Conservation (phyloP, 371 early-diverging fungal species). For the Zopfochytrium polystomum region DNA sequence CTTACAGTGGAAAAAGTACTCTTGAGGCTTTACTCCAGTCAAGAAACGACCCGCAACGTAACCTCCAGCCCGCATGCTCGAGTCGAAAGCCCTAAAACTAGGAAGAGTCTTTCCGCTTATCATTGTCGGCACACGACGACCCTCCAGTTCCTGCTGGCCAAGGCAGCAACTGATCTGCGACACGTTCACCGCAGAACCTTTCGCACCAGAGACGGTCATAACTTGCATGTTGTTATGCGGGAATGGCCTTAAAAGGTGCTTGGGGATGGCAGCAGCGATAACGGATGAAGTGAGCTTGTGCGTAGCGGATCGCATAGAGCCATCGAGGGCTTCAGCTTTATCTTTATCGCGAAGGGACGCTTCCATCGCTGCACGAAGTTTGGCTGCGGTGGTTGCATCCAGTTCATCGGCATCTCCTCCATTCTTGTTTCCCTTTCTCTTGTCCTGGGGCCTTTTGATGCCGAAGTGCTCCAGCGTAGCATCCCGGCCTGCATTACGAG, state of each 20-base stretch:
- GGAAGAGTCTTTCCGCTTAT: conserved; percentile 96
- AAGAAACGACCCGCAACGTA: conserved; percentile 98
- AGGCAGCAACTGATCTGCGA: conserved; percentile 98
- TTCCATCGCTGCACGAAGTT: conserved; percentile 65
- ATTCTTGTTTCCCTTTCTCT: conserved; percentile 19
- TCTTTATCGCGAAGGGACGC: conserved; percentile 79
- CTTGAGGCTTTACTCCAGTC: conserved; percentile 97
- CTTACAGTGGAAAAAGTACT: conserved; percentile 65
- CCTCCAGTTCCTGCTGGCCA: conserved; percentile 99
- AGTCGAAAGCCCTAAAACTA: conserved; percentile 88
- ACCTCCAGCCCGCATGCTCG: conserved; percentile 93
- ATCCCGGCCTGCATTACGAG: conserved; percentile 37
- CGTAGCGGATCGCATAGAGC: conserved; percentile 82
- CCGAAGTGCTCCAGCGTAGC: conserved; percentile 75
- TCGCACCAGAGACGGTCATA: conserved; percentile 99
- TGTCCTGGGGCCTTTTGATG: conserved; percentile 48
- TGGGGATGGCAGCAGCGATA: conserved; percentile 80
- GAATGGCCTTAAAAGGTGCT: conserved; percentile 79
- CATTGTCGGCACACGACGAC: conserved; percentile 98
- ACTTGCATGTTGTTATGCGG: conserved; percentile 98
- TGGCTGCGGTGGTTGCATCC: conserved; percentile 20
- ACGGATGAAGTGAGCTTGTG: conserved; percentile 82
- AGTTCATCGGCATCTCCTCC: conserved; percentile 9
- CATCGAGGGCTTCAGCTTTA: conserved; percentile 86
- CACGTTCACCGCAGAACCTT: conserved; percentile 97